Base-by-base conservation (phyloP, 2,329 filamentous ascomycete genomes). In the Sarocladiaceae sp. region DNA sequence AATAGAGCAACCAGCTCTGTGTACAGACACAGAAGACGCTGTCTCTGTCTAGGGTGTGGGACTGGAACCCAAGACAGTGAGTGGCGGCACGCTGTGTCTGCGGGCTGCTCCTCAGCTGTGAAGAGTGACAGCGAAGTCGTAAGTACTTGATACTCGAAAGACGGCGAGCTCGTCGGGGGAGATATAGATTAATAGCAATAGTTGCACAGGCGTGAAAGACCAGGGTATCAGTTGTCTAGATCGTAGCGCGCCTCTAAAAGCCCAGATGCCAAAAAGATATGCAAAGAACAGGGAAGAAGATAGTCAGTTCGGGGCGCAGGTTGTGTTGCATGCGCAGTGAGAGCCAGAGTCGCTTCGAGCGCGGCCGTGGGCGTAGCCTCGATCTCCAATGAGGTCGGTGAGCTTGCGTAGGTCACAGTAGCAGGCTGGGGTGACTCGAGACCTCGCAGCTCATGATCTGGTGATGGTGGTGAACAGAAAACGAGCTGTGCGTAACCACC, bases 401-500 rank as follows among this genome's bases (percentile, higher is more conserved):
- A 48, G 44, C 44, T 20, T 48, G 44, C 44, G 28, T 28, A 48
- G 26, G 25, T 48, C 28, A 48, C 44, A 48, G 44, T 48, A 28
- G 33, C 44, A 31, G 26, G n/a, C 26, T 31, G 25, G 28, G 12
- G 28, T 48, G 26, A 33, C 44, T 20, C 28, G 26, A 33, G 23
- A n/a, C 26, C 44, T 33, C 26, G 7, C n/a, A 17, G 26, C n/a
- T 48, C 44, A 48, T 48, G 44, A 33, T 33, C 28, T 26, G 44
- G 13, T 13, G 4, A 33, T 8, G n/a, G 13, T 20, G 26, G 29
- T n/a, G 37, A 42, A 13, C 26, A 48, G 15, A 17, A 31, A 10
- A 33, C 10, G 15, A 48, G 26, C 4, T 48, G 28, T 33, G 44
- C 44, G 25, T 33, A 22, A 22, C 28, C 25, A 29, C 25, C 26